Percentiles rank a stretch among this genome's conserved stretches.
Conservation (phyloP, 164 flowering plant genomes). For the Akebia trifoliata region DNA sequence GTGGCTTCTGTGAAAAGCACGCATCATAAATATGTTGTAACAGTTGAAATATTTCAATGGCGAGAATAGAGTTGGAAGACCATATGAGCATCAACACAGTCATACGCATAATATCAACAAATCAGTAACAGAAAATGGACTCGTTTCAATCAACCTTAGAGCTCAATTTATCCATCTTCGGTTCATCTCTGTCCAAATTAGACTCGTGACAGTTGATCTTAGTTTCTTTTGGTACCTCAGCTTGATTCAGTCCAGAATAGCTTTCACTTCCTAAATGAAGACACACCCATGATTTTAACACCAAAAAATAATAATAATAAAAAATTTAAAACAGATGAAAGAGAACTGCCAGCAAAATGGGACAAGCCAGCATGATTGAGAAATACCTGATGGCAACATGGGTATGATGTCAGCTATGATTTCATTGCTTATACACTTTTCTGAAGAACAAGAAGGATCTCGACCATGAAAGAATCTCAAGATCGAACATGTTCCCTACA, state of each 20-base stretch:
- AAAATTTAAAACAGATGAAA: neutral
- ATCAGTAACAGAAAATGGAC: neutral
- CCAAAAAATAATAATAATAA: neutral
- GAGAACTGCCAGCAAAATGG: slow-evolving; percentile 4
- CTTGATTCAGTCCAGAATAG: slow-evolving; percentile 17
- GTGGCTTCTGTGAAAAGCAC: no score
- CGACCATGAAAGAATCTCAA: slow-evolving; percentile 47
- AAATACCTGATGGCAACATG: slow-evolving; percentile 38
- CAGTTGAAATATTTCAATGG: no score
- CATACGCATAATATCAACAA: neutral
- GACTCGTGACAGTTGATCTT: slow-evolving; percentile 4
- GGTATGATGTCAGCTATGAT: slow-evolving; percentile 25
- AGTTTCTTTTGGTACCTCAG: slow-evolving; percentile 16
- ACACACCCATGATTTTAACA: neutral
- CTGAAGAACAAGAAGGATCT: slow-evolving; percentile 28
- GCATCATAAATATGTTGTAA: no score
- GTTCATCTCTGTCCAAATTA: slow-evolving; percentile 1
- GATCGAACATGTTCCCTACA: slow-evolving; percentile 63
- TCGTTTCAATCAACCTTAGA: slow-evolving; percentile 20
- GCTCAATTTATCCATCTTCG: slow-evolving; percentile 10
- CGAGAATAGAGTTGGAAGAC: no score
- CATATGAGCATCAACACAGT: neutral
- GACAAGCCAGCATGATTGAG: no score
- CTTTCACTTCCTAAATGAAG: slow-evolving; percentile 25
- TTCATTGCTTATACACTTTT: slow-evolving; percentile 21